Evolutionary conservation across 805 yeast species (phyloP).

Genomic region (Kazachstania taianensis): DNA sequence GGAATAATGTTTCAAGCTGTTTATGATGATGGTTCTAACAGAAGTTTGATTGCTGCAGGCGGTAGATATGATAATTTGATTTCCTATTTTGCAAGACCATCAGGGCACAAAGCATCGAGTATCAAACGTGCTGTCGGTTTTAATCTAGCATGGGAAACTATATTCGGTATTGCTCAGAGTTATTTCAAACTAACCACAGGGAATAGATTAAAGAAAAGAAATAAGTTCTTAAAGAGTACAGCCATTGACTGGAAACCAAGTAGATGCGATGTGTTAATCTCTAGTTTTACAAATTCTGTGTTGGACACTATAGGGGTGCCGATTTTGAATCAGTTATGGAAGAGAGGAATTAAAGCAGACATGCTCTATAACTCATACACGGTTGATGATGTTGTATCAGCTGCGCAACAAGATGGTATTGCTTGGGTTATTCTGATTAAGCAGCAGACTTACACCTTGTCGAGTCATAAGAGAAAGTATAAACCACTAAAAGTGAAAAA

Average conservation of each 20-base stretch:
- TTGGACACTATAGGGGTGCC: constrained; percentile 55
- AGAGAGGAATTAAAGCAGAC: constrained; percentile 70
- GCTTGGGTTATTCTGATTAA: constrained; percentile 71
- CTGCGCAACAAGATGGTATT: constrained; percentile 60
- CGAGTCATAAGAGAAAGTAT: constrained; percentile 39
- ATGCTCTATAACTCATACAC: constrained; percentile 35
- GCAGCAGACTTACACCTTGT: constrained; percentile 38
- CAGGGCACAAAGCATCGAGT: constrained; percentile 27
- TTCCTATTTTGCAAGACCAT: constrained; percentile 51
- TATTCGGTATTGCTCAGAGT: constrained; percentile 42
- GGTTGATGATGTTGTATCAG: constrained; percentile 55
- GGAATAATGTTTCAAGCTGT: constrained; percentile 88
- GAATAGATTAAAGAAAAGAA: constrained; percentile 28
- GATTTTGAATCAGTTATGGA: constrained; percentile 61
- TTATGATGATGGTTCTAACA: constrained; percentile 44
- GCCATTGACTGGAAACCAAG: constrained; percentile 41
- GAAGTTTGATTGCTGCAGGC: constrained; percentile 69
- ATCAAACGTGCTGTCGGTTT: constrained; percentile 73
- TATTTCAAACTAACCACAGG: constrained; percentile 33
- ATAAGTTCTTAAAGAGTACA: constrained; percentile 27
- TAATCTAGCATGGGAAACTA: constrained; percentile 64
- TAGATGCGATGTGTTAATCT: constrained; percentile 74
- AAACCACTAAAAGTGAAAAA: constrained; percentile 72
- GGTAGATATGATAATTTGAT: constrained; percentile 83
- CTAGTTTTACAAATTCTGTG: constrained; percentile 50